These are phyloP conservation scores for Sporisorium reilianum DNA, from an alignment of 1,284 basidiomycete genomes.

Conservation along the genomic window DNA sequence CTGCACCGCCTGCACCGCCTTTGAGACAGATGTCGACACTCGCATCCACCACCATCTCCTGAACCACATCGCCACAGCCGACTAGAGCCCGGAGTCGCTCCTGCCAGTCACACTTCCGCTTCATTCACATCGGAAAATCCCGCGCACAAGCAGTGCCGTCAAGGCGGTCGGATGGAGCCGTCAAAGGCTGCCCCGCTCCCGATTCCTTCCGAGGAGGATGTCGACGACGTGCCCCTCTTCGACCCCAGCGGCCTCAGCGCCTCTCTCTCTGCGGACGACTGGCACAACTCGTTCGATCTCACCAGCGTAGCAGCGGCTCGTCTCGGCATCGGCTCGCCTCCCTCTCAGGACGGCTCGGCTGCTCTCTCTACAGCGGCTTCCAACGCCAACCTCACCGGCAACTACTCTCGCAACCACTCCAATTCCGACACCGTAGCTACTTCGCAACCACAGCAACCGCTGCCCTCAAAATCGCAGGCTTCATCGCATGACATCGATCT, in stretches of 20 bases:
- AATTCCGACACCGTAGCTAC: constrained; percentile 21
- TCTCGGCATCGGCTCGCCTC: constrained; percentile 43
- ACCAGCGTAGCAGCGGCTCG: constrained; percentile 47
- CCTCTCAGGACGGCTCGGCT: constrained; percentile 30
- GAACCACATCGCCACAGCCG: background rate
- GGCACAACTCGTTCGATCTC: constrained; percentile 50
- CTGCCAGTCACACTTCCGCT: too few species aligned
- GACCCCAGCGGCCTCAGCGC: constrained; percentile 54
- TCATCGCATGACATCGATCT: constrained; percentile 13
- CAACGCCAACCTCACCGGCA: constrained; percentile 28
- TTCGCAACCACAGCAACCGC: constrained; percentile 10
- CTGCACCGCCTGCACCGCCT: background rate
- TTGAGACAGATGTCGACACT: background rate
- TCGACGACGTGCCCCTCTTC: constrained; percentile 50
- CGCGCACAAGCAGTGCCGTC: constrained; percentile 25
- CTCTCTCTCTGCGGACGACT: constrained; percentile 51
- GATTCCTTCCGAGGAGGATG: constrained; percentile 55
- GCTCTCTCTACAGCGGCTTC: constrained; percentile 31
- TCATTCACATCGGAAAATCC: too few species aligned
- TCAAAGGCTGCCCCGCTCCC: constrained; percentile 39
- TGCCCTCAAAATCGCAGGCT: constrained; percentile 8
- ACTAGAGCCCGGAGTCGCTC: too few species aligned
- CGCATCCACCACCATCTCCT: background rate
- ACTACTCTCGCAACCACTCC: constrained; percentile 23
- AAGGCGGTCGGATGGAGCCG: constrained; percentile 45